Evolutionary conservation across 2,329 filamentous ascomycete genomes (phyloP).

Genomic region (Fragosphaeria purpurea): DNA sequence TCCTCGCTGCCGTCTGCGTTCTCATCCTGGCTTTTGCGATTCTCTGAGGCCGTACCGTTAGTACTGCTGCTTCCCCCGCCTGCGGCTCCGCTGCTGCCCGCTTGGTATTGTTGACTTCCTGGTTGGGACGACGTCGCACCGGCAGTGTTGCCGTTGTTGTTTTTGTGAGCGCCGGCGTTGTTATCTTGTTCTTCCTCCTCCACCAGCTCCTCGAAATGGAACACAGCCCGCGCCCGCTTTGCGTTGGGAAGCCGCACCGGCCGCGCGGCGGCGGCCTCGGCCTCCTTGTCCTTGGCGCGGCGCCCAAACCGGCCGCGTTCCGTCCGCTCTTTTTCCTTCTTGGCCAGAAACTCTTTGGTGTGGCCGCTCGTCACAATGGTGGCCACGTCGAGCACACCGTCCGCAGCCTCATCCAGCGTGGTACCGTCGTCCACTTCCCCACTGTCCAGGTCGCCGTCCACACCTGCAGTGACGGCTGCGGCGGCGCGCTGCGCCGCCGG

Average conservation of each 20-base stretch:
- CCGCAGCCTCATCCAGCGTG: constrained; percentile 32
- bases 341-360: constrained; percentile 71
- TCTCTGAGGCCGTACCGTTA: too few species aligned
- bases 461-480: constrained; percentile 17
- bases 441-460: constrained; percentile 4
- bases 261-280: constrained; percentile 42
- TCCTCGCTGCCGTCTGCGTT: constrained; percentile 10
- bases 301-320: constrained; percentile 54
- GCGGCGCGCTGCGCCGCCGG: constrained; percentile 11
- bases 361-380: constrained; percentile 74
- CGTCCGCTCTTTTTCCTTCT: constrained; percentile 71
- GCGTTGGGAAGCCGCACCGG: constrained; percentile 58
- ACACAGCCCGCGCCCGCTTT: constrained; percentile 58
- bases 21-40: constrained; percentile 6
- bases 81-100: background rate
- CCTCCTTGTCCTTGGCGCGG: constrained; percentile 49
- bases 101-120: too few species aligned
- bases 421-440: constrained; percentile 18
- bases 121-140: background rate
- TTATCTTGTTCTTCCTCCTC: constrained; percentile 37
- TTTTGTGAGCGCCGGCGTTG: too few species aligned
- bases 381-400: constrained; percentile 76
- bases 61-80: background rate
- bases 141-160: constrained; percentile 4
- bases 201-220: constrained; percentile 61